Percentiles rank a stretch among this genome's conserved stretches.
These are phyloP conservation scores for Aspergillus caelatus DNA, from an alignment of 2,329 filamentous ascomycete genomes.

Conservation along the genomic window DNA sequence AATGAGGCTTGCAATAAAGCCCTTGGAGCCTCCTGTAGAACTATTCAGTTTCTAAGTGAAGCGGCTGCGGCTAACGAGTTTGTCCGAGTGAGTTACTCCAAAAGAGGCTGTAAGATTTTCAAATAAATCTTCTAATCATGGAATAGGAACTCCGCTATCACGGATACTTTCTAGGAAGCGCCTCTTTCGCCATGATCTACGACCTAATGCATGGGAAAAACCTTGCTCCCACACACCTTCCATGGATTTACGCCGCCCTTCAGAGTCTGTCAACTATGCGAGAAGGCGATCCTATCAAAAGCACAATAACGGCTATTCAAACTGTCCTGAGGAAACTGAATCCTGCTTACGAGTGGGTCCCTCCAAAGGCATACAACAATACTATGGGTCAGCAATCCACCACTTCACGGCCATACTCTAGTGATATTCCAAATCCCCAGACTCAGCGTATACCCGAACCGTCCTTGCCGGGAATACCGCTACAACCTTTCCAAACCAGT, in stretches of 20 bases:
- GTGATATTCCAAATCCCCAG: not conserved
- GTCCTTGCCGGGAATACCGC: not conserved
- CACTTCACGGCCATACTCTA: not conserved
- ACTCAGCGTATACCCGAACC: not conserved
- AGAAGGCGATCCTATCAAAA: conserved; percentile 29
- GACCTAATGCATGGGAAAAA: conserved; percentile 47
- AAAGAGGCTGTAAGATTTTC: fast-evolving
- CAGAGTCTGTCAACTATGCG: conserved; percentile 43
- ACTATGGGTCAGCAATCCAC: not conserved
- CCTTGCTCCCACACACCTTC: conserved; percentile 42
- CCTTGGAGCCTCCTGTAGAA: conserved; percentile 45
- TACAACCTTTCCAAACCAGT: not conserved
- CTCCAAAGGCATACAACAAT: conserved; percentile 5
- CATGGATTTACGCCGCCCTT: conserved; percentile 46
- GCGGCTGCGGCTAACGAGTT: conserved; percentile 45
- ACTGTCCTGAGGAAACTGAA: conserved; percentile 36
- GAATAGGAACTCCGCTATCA: conserved; percentile 49
- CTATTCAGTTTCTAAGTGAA: conserved; percentile 45
- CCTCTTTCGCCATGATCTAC: conserved; percentile 46
- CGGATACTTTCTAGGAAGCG: conserved; percentile 48
- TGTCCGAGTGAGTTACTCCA: conserved; percentile 37
- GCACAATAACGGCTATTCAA: conserved; percentile 35
- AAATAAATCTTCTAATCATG: not conserved
- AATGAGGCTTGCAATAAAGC: conserved; percentile 50
- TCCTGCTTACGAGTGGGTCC: conserved; percentile 32